Evolutionary conservation across 768 basidiomycete species (phyloP).

Genomic region (Trichaptum fuscoviolaceum): DNA sequence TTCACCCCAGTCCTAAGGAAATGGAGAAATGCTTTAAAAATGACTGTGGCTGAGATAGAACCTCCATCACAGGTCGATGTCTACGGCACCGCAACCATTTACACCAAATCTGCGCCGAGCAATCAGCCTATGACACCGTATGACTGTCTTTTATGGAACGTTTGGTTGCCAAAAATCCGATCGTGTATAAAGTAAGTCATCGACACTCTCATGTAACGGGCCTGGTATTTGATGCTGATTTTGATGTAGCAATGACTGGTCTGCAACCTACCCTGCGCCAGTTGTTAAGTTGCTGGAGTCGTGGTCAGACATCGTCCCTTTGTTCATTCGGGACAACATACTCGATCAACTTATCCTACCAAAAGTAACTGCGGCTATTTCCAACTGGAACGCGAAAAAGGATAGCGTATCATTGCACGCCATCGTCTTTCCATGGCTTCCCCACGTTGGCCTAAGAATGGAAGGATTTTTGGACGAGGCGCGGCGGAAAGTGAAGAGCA

Average conservation of each 20-base stretch:
- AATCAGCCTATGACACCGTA: slow-evolving; percentile 87
- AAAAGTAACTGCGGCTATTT: slow-evolving; percentile 79
- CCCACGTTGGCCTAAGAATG: slow-evolving; percentile 74
- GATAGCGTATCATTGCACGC: slow-evolving; percentile 59
- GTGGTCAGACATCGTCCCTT: slow-evolving; percentile 84
- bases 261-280: slow-evolving; percentile 61
- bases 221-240: background rate
- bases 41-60: slow-evolving; percentile 42
- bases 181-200: slow-evolving; percentile 69
- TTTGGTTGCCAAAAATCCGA: slow-evolving; percentile 94
- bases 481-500: slow-evolving; percentile 74
- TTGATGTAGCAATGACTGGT: slow-evolving; percentile 73
- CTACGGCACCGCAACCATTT: slow-evolving; percentile 44
- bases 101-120: slow-evolving; percentile 35
- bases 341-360: slow-evolving; percentile 94
- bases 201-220: background rate
- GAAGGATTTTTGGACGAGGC: slow-evolving; percentile 87
- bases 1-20: slow-evolving; percentile 60
- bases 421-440: slow-evolving; percentile 95
- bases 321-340: slow-evolving; percentile 90
- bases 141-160: slow-evolving; percentile 89
- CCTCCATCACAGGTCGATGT: slow-evolving; percentile 45
- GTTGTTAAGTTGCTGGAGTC: slow-evolving; percentile 81
- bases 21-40: slow-evolving; percentile 66
- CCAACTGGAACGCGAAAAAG: slow-evolving; percentile 72